phyloP scores from a whole-genome alignment of 371 early-diverging fungal genomes.

The Dinochytrium kinnereticum region DNA sequence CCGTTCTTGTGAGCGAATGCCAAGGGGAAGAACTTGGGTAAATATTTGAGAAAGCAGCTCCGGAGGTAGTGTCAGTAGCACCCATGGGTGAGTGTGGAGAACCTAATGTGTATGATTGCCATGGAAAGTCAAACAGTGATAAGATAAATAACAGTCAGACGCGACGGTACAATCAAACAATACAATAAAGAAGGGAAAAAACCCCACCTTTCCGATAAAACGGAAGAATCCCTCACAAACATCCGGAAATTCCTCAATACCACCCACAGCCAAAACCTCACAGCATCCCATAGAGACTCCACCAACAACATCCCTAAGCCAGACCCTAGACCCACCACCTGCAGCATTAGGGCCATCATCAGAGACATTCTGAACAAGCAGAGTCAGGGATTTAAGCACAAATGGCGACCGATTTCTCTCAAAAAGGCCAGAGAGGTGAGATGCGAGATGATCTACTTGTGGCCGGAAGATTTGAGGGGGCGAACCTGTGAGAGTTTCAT shows the following conservation, averaged over 20 bases:
- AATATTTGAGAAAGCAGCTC: slow-evolving; percentile 23
- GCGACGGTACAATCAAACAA: not conserved
- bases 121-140: not conserved
- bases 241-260: slow-evolving; percentile 23
- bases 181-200: not conserved
- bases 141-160: not conserved
- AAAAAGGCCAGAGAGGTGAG: slow-evolving; percentile 13
- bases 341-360: not conserved
- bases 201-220: slow-evolving; percentile 27
- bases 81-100: slow-evolving; percentile 31
- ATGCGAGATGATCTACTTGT: not conserved
- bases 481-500: not conserved
- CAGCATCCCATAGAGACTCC: not conserved
- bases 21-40: slow-evolving; percentile 15
- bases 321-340: not conserved
- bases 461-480: not conserved
- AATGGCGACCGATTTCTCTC: slow-evolving; percentile 15
- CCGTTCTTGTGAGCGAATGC: slow-evolving; percentile 32
- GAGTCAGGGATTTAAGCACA: slow-evolving; percentile 13
- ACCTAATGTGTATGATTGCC: no score
- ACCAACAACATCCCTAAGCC: not conserved
- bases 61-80: slow-evolving; percentile 22
- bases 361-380: slow-evolving; percentile 19
- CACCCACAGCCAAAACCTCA: not conserved
- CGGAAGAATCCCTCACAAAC: slow-evolving; percentile 35